These are phyloP conservation scores for Candida frijolesensis DNA, from an alignment of 1,139 yeast species.

Conservation along the genomic window DNA sequence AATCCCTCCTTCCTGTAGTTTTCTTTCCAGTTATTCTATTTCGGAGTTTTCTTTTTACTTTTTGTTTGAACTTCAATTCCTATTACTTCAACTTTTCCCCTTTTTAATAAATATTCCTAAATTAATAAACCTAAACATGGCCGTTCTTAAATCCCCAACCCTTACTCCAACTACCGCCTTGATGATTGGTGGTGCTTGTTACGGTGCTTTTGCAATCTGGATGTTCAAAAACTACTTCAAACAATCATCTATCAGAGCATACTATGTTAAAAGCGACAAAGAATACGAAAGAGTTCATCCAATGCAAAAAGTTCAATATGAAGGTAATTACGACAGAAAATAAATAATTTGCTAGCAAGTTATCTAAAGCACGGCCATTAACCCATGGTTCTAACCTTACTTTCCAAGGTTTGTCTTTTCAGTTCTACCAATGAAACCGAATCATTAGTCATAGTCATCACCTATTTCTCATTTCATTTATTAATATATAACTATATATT, in stretches of 20 bases:
- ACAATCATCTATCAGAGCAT: constrained; percentile 31
- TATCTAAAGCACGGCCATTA: neutral
- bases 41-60: neutral
- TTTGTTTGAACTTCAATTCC: neutral
- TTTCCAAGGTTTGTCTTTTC: neutral
- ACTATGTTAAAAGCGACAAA: constrained; percentile 33
- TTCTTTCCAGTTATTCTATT: neutral
- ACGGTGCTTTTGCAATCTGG: constrained; percentile 36
- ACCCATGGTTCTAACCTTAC: neutral
- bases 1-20: neutral
- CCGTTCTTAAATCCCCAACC: constrained; percentile 7
- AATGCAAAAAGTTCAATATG: constrained; percentile 18
- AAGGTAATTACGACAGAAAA: constrained; percentile 12
- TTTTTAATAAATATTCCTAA: neutral
- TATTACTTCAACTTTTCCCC: neutral
- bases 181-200: constrained; percentile 36
- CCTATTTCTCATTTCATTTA: neutral
- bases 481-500: neutral
- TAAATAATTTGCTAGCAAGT: neutral
- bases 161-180: constrained; percentile 33
- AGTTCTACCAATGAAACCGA: neutral
- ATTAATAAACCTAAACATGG: constrained; percentile 7
- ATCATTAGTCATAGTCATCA: neutral
- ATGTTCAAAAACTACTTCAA: constrained; percentile 40
- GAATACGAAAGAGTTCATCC: constrained; percentile 33